Conservation (phyloP, 345 rosid species). For the Bretschneidera sinensis region DNA sequence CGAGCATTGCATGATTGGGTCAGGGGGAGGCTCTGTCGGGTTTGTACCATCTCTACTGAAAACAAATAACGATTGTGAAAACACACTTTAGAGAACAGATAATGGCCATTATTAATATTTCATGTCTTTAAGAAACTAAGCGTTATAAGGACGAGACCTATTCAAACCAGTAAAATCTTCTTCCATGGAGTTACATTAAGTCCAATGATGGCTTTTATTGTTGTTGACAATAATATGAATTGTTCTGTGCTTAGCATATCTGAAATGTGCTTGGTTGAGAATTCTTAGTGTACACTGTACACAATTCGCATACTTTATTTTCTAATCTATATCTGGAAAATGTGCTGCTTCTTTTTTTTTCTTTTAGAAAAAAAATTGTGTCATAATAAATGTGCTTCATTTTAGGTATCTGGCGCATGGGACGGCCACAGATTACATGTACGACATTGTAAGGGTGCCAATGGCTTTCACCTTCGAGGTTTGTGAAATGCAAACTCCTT, state of each 20-base stretch:
- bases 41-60: constrained; percentile 33
- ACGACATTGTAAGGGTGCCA: constrained; percentile 72
- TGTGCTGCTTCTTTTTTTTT: too few relatives aligned
- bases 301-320: too few relatives aligned
- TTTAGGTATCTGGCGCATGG: constrained; percentile 96
- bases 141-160: too few relatives aligned
- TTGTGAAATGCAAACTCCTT: constrained; percentile 24
- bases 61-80: neutral
- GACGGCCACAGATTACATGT: constrained; percentile 96
- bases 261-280: neutral
- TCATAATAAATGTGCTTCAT: constrained; percentile 7
- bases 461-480: constrained; percentile 99
- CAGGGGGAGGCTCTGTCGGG: constrained; percentile 99
- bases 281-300: too few relatives aligned
- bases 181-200: too few relatives aligned
- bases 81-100: neutral
- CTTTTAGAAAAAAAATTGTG: too few relatives aligned
- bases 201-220: too few relatives aligned
- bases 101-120: neutral
- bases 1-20: constrained; percentile 78
- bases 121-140: neutral
- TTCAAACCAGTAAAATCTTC: too few relatives aligned
- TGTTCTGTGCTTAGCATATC: too few relatives aligned
- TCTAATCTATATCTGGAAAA: too few relatives aligned
- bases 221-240: too few relatives aligned